phyloP scores from a whole-genome alignment of 1,284 basidiomycete genomes.

The Trametes hirsuta region DNA sequence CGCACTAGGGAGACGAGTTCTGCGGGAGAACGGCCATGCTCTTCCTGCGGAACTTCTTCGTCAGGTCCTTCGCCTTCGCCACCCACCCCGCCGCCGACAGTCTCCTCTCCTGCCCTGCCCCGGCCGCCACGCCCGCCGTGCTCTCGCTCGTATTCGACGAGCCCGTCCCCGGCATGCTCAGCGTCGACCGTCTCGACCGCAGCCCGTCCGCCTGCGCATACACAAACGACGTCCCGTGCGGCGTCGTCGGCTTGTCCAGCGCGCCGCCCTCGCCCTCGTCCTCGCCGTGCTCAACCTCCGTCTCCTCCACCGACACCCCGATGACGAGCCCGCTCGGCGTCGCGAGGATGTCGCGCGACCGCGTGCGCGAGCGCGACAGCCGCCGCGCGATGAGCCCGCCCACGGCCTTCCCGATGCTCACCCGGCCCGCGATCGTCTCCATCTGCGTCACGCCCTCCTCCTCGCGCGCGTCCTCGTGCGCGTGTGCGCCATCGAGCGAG shows the following conservation, averaged over 20 bases:
- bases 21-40: slow-evolving; percentile 35
- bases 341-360: slow-evolving; percentile 28
- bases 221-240: slow-evolving; percentile 36
- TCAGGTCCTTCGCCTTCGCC: slow-evolving; percentile 52
- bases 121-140: slow-evolving; percentile 3
- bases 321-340: slow-evolving; percentile 46
- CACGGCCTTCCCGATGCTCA: slow-evolving; percentile 52
- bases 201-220: slow-evolving; percentile 39
- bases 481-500: slow-evolving; percentile 28
- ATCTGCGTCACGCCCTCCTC: slow-evolving; percentile 59
- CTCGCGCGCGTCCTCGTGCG: slow-evolving; percentile 45
- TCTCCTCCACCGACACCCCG: slow-evolving; percentile 61
- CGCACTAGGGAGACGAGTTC: slow-evolving; percentile 7
- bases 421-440: slow-evolving; percentile 54
- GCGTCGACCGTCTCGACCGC: slow-evolving; percentile 41
- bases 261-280: slow-evolving; percentile 18
- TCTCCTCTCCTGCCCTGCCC: slow-evolving; percentile 31
- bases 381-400: slow-evolving; percentile 54
- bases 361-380: slow-evolving; percentile 52
- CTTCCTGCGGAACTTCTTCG: slow-evolving; percentile 52
- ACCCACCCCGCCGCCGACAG: slow-evolving; percentile 38
- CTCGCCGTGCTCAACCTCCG: slow-evolving; percentile 42
- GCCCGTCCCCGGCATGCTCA: slow-evolving; percentile 34
- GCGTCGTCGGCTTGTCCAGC: slow-evolving; percentile 24
- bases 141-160: not conserved